Conservation (phyloP, 768 basidiomycete genomes). For the Kwoniella heveanensis region DNA sequence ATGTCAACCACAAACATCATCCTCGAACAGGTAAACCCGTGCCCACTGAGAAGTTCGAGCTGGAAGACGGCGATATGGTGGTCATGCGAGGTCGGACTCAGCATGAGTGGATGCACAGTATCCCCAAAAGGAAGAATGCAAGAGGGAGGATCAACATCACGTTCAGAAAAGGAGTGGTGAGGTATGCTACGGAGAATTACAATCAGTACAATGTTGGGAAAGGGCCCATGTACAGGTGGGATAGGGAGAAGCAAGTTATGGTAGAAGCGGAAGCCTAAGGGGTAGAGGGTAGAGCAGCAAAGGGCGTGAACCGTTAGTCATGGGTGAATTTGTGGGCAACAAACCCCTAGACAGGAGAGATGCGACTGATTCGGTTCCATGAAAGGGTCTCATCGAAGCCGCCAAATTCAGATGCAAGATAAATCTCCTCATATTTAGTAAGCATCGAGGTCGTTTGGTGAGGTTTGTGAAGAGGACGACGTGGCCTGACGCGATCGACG, state of each 20-base stretch:
- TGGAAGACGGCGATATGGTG: slow-evolving; percentile 52
- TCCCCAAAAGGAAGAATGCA: slow-evolving; percentile 54
- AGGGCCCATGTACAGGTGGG: slow-evolving; percentile 43
- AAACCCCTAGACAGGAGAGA: too few relatives aligned
- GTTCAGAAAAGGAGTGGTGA: slow-evolving; percentile 53
- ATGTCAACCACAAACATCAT: slow-evolving; percentile 43
- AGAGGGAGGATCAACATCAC: slow-evolving; percentile 56
- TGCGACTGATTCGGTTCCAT: too few relatives aligned
- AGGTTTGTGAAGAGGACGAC: too few relatives aligned
- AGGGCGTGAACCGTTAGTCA: too few relatives aligned
- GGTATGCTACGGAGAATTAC: slow-evolving; percentile 53
- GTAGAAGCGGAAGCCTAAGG: too few relatives aligned
- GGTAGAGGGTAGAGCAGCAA: too few relatives aligned
- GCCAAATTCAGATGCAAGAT: too few relatives aligned
- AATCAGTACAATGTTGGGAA: slow-evolving; percentile 52
- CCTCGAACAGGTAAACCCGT: slow-evolving; percentile 18
- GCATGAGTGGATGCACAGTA: slow-evolving; percentile 53
- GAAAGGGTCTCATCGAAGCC: too few relatives aligned
- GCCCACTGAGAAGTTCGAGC: slow-evolving; percentile 44
- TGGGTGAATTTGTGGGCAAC: too few relatives aligned
- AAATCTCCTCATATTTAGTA: too few relatives aligned
- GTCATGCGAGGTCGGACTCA: slow-evolving; percentile 56
- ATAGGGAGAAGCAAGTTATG: slow-evolving; percentile 35
- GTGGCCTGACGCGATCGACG: too few relatives aligned
- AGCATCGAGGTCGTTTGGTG: too few relatives aligned